These are phyloP conservation scores for Neonectria coccinea DNA, from an alignment of 2,329 filamentous ascomycete genomes.

Conservation along the genomic window DNA sequence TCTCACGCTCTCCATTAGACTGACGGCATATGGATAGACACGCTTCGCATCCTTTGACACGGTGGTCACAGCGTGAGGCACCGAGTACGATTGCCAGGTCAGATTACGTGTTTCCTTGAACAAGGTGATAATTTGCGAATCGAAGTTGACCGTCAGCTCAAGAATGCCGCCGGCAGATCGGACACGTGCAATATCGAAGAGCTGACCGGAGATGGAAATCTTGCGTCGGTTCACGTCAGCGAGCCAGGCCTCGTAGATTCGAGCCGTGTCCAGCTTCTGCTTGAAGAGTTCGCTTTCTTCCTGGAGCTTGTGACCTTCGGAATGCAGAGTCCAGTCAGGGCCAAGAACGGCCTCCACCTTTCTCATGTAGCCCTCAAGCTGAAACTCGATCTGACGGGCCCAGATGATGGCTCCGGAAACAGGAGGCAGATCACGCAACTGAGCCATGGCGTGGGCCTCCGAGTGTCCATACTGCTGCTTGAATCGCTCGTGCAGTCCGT, in stretches of 20 bases:
- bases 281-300: slow-evolving; percentile 93
- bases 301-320: slow-evolving; percentile 93
- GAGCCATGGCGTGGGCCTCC: slow-evolving; percentile 97
- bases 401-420: slow-evolving; percentile 98
- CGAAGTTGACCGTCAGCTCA: slow-evolving; percentile 94
- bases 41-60: slow-evolving; percentile 99
- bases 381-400: slow-evolving; percentile 95
- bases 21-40: slow-evolving; percentile 97
- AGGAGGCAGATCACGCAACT: slow-evolving; percentile 93
- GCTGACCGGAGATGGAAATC: slow-evolving; percentile 88
- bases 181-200: slow-evolving; percentile 91
- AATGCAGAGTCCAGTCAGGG: slow-evolving; percentile 92
- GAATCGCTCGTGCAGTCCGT: slow-evolving; percentile 92
- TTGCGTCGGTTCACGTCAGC: slow-evolving; percentile 89
- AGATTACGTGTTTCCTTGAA: slow-evolving; percentile 99
- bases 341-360: slow-evolving; percentile 99
- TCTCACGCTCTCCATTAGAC: slow-evolving; percentile 97
- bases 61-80: slow-evolving; percentile 93
- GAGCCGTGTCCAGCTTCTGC: slow-evolving; percentile 93
- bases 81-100: slow-evolving; percentile 92
- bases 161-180: slow-evolving; percentile 90
- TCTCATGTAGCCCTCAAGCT: slow-evolving; percentile 96
- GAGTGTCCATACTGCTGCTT: slow-evolving; percentile 99
- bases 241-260: slow-evolving; percentile 96
- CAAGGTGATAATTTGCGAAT: slow-evolving; percentile 94